Conservation (phyloP, 352 stramenopile species). For the Pythium phragmiticola region DNA sequence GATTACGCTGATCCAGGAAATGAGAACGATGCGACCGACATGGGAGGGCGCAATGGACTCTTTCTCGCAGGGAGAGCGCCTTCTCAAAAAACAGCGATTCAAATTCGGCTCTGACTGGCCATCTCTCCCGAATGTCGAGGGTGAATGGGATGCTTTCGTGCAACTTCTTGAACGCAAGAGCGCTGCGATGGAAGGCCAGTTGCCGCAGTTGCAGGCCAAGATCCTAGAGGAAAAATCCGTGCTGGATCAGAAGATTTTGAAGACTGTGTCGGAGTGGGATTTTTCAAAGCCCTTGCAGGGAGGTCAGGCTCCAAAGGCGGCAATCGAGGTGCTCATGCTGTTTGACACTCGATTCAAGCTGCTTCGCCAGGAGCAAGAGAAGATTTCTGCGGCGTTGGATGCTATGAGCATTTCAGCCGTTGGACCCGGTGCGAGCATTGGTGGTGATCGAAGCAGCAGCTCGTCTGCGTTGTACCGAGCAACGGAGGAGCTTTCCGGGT, state of each 20-base stretch:
- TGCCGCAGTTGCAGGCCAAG: conserved; percentile 96
- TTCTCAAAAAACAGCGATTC: conserved; percentile 97
- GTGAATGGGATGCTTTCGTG: conserved; percentile 95
- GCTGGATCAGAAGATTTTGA: conserved; percentile 80
- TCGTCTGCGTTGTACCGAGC: conserved; percentile 67
- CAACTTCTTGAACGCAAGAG: conserved; percentile 89
- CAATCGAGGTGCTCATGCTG: conserved; percentile 78
- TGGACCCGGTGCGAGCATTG: conserved; percentile 49
- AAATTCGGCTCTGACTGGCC: conserved; percentile 96
- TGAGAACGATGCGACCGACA: conserved; percentile 63
- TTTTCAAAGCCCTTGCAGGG: conserved; percentile 77
- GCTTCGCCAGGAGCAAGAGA: conserved; percentile 91
- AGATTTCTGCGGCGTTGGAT: conserved; percentile 94
- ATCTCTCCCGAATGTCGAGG: conserved; percentile 94
- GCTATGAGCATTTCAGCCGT: conserved; percentile 90
- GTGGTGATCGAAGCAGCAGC: conserved; percentile 60
- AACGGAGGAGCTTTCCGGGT: conserved; percentile 92
- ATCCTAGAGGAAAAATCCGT: conserved; percentile 95
- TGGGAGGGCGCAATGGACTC: conserved; percentile 84
- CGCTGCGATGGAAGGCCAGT: conserved; percentile 94
- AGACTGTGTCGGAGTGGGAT: conserved; percentile 81
- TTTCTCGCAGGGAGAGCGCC: conserved; percentile 93
- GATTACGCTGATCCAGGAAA: conserved; percentile 89
- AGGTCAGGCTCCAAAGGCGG: conserved; percentile 60
- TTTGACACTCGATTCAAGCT: conserved; percentile 86